A percentile compares a stretch with the other conserved stretches of the same genome.
phyloP scores from a whole-genome alignment of 345 rosid genomes.

The Citrus inodora region DNA sequence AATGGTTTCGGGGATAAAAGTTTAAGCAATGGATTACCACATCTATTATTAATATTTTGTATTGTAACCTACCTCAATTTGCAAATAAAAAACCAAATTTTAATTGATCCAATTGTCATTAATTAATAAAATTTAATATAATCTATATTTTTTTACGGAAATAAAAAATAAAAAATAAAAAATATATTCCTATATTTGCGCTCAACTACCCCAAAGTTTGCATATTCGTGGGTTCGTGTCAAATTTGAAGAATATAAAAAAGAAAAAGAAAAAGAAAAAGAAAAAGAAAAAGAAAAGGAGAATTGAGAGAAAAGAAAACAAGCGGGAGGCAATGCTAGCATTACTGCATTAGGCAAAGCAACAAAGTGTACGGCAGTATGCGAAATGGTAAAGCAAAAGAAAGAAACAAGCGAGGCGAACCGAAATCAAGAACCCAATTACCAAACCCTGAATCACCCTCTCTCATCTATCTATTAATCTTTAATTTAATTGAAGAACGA shows the following conservation, averaged over 20 bases:
- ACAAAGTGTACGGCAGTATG: neutral
- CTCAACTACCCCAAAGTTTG: neutral
- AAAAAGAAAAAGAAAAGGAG: neutral
- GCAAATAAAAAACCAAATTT: no score
- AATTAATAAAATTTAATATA: no score
- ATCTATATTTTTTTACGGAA: no score
- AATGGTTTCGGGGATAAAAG: neutral
- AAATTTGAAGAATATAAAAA: neutral
- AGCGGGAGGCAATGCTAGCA: conserved; percentile 17
- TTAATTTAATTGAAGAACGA: conserved; percentile 1
- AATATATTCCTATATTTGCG: neutral
- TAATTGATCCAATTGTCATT: no score
- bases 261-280: no score
- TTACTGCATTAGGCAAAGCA: conserved; percentile 9
- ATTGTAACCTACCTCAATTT: no score
- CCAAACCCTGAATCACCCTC: neutral
- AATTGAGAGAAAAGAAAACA: neutral
- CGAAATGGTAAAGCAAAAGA: neutral
- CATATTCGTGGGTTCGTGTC: no score
- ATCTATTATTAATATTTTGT: no score
- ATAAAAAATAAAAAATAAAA: no score
- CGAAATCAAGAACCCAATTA: neutral
- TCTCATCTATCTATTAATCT: neutral
- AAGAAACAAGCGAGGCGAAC: neutral
- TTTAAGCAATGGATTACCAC: neutral